Conservation (phyloP, 164 flowering plant genomes). For the Umbellularia californica region DNA sequence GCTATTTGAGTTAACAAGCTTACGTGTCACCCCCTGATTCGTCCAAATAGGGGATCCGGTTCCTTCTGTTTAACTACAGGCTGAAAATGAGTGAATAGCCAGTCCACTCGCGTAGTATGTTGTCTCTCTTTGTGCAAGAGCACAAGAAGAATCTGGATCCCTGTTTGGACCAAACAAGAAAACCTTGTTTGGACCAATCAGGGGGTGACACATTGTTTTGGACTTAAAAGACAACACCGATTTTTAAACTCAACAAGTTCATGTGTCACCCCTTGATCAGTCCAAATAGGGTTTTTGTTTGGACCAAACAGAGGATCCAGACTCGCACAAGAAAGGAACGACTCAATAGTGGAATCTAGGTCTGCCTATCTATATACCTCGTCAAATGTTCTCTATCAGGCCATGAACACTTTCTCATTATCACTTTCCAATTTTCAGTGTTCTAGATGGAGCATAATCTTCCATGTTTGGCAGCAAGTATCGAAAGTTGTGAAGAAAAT, state of each 20-base stretch:
- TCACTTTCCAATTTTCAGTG: slow-evolving; percentile 37
- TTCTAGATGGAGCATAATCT: slow-evolving; percentile 60
- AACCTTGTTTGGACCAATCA: too few relatives aligned
- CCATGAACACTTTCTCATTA: background rate
- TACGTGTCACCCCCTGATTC: too few relatives aligned
- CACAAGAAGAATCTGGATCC: slow-evolving; percentile 26
- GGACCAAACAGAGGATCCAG: too few relatives aligned
- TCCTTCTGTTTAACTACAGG: slow-evolving; percentile 28
- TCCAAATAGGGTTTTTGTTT: too few relatives aligned
- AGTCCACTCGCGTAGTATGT: slow-evolving; percentile 74
- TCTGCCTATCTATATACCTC: slow-evolving; percentile 11
- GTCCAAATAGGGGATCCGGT: too few relatives aligned
- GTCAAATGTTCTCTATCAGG: background rate
- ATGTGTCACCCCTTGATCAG: too few relatives aligned
- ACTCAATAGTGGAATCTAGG: slow-evolving; percentile 70
- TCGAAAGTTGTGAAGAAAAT: slow-evolving; percentile 36
- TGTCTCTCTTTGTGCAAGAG: slow-evolving; percentile 47
- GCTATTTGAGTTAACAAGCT: too few relatives aligned
- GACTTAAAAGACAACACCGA: too few relatives aligned
- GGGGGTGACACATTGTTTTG: too few relatives aligned
- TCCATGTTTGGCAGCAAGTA: slow-evolving; percentile 46
- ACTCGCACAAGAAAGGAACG: slow-evolving; percentile 49
- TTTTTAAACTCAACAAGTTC: too few relatives aligned
- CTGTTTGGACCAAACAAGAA: too few relatives aligned
- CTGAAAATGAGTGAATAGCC: slow-evolving; percentile 50